Conservation (phyloP, 1,139 yeast genomes). For the Scheffersomyces stambukii region DNA sequence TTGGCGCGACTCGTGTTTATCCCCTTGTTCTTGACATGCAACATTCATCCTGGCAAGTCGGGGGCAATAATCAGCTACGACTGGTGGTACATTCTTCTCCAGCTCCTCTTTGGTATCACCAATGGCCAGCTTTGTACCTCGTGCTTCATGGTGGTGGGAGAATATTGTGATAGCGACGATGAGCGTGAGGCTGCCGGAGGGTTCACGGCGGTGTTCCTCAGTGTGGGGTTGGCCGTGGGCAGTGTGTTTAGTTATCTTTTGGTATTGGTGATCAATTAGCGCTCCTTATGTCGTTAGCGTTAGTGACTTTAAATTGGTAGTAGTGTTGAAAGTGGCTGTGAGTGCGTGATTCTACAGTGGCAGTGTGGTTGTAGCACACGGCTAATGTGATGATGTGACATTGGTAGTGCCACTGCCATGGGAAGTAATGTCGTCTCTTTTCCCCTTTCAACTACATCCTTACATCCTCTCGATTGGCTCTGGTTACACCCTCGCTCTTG, state of each 20-base stretch:
- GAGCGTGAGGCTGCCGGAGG: constrained; percentile 95
- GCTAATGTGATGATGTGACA: no score
- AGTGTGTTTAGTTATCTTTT: constrained; percentile 68
- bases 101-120: constrained; percentile 75
- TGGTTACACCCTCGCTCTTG: no score
- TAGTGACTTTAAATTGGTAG: no score
- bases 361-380: no score
- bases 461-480: no score
- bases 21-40: constrained; percentile 68
- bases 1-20: constrained; percentile 50
- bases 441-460: no score
- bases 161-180: constrained; percentile 49
- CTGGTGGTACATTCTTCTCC: constrained; percentile 60
- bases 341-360: no score
- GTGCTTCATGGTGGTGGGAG: constrained; percentile 76
- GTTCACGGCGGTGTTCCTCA: constrained; percentile 72
- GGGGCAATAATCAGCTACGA: constrained; percentile 56
- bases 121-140: constrained; percentile 85
- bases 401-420: no score
- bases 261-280: constrained; percentile 34
- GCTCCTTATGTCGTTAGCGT: no score
- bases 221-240: constrained; percentile 74
- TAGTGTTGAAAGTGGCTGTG: no score
- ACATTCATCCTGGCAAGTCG: constrained; percentile 38
- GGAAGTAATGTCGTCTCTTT: no score